Evolutionary conservation across 2,329 filamentous ascomycete species (phyloP), one percentile per base, ranked within the genome.

Genomic region (Aspergillus arachidicola): DNA sequence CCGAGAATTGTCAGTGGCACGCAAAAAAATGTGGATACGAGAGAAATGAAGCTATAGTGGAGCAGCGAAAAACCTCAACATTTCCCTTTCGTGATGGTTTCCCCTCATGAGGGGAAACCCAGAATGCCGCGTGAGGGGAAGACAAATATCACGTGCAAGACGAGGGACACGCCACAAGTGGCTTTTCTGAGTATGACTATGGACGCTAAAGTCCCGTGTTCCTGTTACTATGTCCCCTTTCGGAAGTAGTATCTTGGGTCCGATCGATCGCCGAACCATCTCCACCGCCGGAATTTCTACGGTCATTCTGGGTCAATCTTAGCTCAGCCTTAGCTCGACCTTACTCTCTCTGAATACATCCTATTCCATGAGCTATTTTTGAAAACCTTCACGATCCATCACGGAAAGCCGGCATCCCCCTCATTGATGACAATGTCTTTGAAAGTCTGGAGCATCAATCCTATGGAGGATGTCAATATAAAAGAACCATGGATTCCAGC

Each of bases 71-170:
- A 36, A 12, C 38, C 14, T 55, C 51, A 54, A 10, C 34, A 26
- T 38, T 55, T 55, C 32, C 4, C 2, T 55, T 55, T 58, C 21
- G 45, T 48, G 45, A 58, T 58, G 45, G 28, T n/a, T 58, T 58
- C 51, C 41, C 59, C 59, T 60, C 59, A 60, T 60, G 59, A 60
- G 51, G 59, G 59, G 58, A 30, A 45, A 9, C 21, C 30, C 16
- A 23, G 12, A 5, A 26, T 55, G 12, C 4, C 30, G 16, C 51
- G 51, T 54, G 51, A 54, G 51, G 51, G 50, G 50, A 53, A 34
- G 16, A 3, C 14, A 14, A 28, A 10, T 7, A 19, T 53, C 14
- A 32, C 50, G 23, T 28, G 50, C 10, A 19, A 34, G 5, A 7
- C 6, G 14, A 14, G 12, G 3, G n/a, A 14, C 3, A 5, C 30